phyloP scores from a whole-genome alignment of 2,329 filamentous ascomycete species.

The Aspergillus luchuensis region DNA sequence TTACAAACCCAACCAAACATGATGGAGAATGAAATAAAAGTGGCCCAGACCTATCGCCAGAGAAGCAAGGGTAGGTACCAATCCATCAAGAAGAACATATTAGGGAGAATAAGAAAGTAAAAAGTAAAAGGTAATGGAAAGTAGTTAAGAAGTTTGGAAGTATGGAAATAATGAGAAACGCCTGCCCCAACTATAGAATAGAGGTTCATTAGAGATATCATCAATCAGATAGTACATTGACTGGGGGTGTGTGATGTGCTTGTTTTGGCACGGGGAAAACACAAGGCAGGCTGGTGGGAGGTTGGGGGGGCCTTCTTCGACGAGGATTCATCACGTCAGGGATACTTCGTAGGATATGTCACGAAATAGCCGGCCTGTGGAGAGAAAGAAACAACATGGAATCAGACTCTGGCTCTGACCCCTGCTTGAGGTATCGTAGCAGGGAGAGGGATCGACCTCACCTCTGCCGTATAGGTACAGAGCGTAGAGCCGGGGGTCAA shows the following conservation, averaged over 20 bases:
- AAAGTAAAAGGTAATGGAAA: background rate
- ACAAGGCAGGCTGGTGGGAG: background rate
- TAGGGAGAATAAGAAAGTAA: background rate
- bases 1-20: too few relatives aligned
- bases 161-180: slow-evolving; percentile 9
- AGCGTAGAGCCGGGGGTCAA: background rate
- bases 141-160: slow-evolving; percentile 5
- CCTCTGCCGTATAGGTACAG: background rate
- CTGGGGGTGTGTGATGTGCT: slow-evolving; percentile 1
- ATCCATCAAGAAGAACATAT: background rate
- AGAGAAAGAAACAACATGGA: background rate
- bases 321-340: slow-evolving; percentile 2
- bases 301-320: background rate
- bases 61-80: too few relatives aligned
- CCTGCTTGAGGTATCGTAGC: background rate
- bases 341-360: background rate
- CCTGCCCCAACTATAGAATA: slow-evolving; percentile 22
- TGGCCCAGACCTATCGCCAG: too few relatives aligned
- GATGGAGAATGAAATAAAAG: too few relatives aligned
- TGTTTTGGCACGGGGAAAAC: slow-evolving; percentile 12
- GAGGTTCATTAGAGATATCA: slow-evolving; percentile 31
- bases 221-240: slow-evolving; percentile 25
- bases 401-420: background rate
- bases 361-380: background rate
- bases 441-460: background rate